A percentile compares a stretch with the other conserved stretches of the same genome.
These are phyloP conservation scores for Protomyces gravidus DNA, from an alignment of 1,139 yeast genomes.

Conservation along the genomic window DNA sequence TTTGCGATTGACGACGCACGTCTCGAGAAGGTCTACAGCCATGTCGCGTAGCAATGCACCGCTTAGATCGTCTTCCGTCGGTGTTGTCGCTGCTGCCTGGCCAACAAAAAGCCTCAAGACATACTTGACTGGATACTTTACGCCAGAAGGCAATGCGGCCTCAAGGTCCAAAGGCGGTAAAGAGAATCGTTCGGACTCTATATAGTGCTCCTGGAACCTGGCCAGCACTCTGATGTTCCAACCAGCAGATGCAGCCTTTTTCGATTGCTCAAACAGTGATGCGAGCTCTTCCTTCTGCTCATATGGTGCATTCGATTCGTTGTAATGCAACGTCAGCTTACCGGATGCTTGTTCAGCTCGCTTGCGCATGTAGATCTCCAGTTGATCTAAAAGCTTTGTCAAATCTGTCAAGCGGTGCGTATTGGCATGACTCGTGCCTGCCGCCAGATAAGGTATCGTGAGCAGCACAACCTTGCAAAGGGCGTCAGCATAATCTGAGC, in stretches of 20 bases:
- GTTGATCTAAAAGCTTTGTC: constrained; percentile 29
- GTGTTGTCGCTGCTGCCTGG: constrained; percentile 62
- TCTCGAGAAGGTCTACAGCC: constrained; percentile 66
- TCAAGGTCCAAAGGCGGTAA: constrained; percentile 44
- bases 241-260: background rate
- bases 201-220: background rate
- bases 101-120: constrained; percentile 47
- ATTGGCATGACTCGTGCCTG: constrained; percentile 11
- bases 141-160: constrained; percentile 31
- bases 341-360: constrained; percentile 8
- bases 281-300: constrained; percentile 22
- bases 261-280: background rate
- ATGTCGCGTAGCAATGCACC: constrained; percentile 70
- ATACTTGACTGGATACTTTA: constrained; percentile 30
- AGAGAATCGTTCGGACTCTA: constrained; percentile 43
- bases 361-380: constrained; percentile 39
- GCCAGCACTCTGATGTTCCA: constrained; percentile 1
- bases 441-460: constrained; percentile 57
- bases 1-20: constrained; percentile 80
- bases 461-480: constrained; percentile 42
- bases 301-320: constrained; percentile 33
- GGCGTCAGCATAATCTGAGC: constrained; percentile 55
- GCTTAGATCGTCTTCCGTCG: constrained; percentile 56
- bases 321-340: constrained; percentile 32
- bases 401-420: constrained; percentile 8